Base-by-base conservation (phyloP, 108 stramenopile genomes). In the Seminavis robusta region DNA sequence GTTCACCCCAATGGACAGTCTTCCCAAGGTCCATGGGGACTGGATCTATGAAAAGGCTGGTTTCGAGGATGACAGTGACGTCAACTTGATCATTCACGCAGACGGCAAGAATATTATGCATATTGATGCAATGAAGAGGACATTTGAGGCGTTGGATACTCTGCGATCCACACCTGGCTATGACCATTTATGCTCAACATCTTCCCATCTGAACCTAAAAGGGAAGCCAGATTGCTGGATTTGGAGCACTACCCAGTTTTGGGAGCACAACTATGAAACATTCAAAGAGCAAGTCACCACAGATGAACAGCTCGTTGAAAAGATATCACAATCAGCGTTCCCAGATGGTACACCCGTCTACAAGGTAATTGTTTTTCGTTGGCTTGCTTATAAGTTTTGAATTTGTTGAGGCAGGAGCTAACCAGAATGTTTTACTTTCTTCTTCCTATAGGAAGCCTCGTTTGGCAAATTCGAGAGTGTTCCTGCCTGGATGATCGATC, bases 11-110 rank as follows among this genome's bases (percentile, higher is more conserved):
- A n/a, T n/a, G n/a, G n/a, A n/a, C n/a, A n/a, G n/a, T n/a, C n/a
- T n/a, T n/a, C n/a, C n/a, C n/a, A n/a, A n/a, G n/a, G n/a, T n/a
- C n/a, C 46, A 39, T 55, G 33, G 53, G 10, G 1, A 55, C 2
- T 55, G 53, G 53, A 55, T 55, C 40, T 36, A 55, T 13, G 17
- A 39, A 4, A 24, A 39, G 2, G 24, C 21, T 40, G 36, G 36
- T 25, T 55, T 55, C 34, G 25, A 19, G 15, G 24, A 47, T 15
- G 15, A 20, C 3, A 16, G 46, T 23, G 25, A 3, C n/a, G 1
- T 21, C 16, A 2, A 27, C 21, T 4, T 55, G 11, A 23, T 55
- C 1, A 13, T 55, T n/a, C 53, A 55, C 33, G 19, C 36, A 1
- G 17, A 55, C 40, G 37, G 53, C 33, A 34, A 38, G 4, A 23